Evolutionary conservation across 306 rosid species (phyloP).

Genomic region (Glycine latifolia): DNA sequence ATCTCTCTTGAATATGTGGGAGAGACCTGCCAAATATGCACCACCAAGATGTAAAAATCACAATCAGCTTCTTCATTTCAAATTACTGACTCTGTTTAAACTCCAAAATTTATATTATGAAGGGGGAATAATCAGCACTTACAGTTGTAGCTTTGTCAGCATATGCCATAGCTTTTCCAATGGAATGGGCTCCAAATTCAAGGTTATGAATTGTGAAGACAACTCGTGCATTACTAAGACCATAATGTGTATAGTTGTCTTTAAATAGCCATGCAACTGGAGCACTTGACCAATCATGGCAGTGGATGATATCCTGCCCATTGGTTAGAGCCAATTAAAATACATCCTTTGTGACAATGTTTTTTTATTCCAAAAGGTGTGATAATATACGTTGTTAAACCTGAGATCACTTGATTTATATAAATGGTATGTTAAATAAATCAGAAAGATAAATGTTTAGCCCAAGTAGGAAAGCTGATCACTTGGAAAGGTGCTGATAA

Average conservation of each 20-base stretch:
- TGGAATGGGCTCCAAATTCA: conserved; percentile 82
- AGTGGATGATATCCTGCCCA: conserved; percentile 93
- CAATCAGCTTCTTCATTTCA: conserved; percentile 35
- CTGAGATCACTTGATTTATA: conserved; percentile 17
- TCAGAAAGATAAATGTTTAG: conserved; percentile 8
- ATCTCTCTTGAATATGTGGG: conserved; percentile 85
- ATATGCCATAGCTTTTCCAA: conserved; percentile 74
- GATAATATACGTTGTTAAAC: conserved; percentile 22
- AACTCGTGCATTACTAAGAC: conserved; percentile 82
- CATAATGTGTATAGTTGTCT: conserved; percentile 79
- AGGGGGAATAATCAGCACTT: conserved; percentile 51
- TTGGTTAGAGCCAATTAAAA: conserved; percentile 48
- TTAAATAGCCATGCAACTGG: conserved; percentile 95
- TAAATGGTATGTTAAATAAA: conserved; percentile 4
- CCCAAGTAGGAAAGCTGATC: conserved; percentile 19
- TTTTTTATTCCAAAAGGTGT: neutral
- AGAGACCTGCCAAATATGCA: conserved; percentile 73
- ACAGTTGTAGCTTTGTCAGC: conserved; percentile 96
- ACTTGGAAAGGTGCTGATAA: conserved; percentile 25
- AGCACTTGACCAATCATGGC: conserved; percentile 99
- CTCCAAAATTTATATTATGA: conserved; percentile 22
- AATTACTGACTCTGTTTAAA: conserved; percentile 18
- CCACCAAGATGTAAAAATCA: conserved; percentile 19
- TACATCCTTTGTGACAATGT: conserved; percentile 10
- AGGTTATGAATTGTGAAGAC: conserved; percentile 98